Evolutionary conservation across 1,284 basidiomycete species (phyloP), one percentile per base, ranked within the genome.

Genomic region (Chalciporus sp.): DNA sequence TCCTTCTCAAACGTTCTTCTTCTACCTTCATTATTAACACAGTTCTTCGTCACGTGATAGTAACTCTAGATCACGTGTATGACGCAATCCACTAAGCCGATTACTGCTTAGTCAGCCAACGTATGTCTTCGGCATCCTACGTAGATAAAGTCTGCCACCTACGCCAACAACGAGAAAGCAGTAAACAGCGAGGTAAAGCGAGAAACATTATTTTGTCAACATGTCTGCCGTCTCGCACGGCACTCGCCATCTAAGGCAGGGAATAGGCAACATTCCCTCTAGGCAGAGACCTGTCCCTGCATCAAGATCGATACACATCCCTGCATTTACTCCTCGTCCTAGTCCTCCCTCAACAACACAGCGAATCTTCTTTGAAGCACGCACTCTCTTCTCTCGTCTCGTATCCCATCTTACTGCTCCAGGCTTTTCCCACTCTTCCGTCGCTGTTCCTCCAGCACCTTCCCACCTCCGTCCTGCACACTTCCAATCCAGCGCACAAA

Each of bases 331-430:
- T 20, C 60, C 62, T 16, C 55, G 51, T 12, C 53, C 49, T 14
- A 51, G 4, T 10, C 56, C 65, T 56, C 62, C 71, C 60, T 60
- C 65, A 46, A 64, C 77, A n/a, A 59, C 80, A 0, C 76, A 81
- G 59, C 76, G 73, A 52, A 61, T 87, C 37, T 72, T 86, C 57
- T 73, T 74, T 16, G 75, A 81, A 45, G 79, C 86, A 14, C 80
- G 78, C 48, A 78, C 75, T 10, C 56, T 87, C 42, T 59, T 88
- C 46, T 74, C 79, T 47, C 77, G 75, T 45, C 77, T 90, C 56
- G 75, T 86, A 49, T 72, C 77, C 5, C 78, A 83, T 51, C 75
- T 88, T 41, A 79, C 82, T 35, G 68, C 85, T 2, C 85, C 86
- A 4, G 81, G 83, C 16, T 61, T 79, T 29, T 72, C 76, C 55